Conservation (phyloP, 2,329 filamentous ascomycete genomes). For the Periconia digitata region DNA sequence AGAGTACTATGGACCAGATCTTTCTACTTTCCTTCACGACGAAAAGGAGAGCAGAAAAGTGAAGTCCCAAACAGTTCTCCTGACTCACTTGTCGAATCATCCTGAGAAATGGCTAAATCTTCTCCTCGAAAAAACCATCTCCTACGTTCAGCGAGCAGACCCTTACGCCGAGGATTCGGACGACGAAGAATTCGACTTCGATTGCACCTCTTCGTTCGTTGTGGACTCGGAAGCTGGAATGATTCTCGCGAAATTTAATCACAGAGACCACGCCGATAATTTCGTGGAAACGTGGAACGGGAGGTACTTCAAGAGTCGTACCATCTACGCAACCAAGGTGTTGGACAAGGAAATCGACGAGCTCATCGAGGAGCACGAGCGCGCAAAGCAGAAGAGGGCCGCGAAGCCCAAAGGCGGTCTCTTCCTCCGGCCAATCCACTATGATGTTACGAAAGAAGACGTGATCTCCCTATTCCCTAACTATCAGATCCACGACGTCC, state of each 20-base stretch:
- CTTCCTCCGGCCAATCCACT: neutral
- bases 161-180: neutral
- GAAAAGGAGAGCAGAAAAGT: neutral
- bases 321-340: neutral
- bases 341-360: neutral
- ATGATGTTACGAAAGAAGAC: neutral
- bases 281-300: neutral
- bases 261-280: neutral
- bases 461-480: neutral
- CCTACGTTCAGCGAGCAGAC: too few species aligned
- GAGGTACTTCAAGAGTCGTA: neutral
- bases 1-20: neutral
- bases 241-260: neutral
- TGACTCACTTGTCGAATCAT: neutral
- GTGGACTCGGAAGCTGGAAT: neutral
- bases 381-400: too few species aligned
- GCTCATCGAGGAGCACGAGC: neutral
- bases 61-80: neutral
- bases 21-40: neutral
- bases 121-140: neutral
- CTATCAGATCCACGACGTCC: neutral
- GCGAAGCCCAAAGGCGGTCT: neutral
- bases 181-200: too few species aligned
- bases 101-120: neutral
- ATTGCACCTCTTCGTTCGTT: neutral